Evolutionary conservation across 2,329 filamentous ascomycete genomes (phyloP), one percentile per base, ranked within the genome.

Genomic region (Penicillium sp.): DNA sequence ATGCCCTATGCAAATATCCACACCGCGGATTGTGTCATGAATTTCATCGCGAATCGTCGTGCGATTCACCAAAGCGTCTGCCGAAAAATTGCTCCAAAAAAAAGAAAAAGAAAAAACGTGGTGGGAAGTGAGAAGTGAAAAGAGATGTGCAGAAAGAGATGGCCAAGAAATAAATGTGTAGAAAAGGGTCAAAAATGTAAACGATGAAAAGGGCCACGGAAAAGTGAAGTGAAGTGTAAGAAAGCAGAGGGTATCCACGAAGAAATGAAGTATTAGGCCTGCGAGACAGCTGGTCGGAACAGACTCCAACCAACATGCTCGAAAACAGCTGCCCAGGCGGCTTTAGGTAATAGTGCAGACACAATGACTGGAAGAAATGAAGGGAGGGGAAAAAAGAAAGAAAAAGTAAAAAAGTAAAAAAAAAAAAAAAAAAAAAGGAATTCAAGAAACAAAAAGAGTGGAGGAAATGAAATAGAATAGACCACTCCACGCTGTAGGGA

Each of bases 251-350:
- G 59, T 62, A 64, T 65, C 52, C 56, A 65, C 53, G 57, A 49
- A 66, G 65, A 63, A 61, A n/a, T 55, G 60, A 62, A 60, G 51
- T 47, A 59, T 56, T 56, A 64, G 59, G 58, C 60, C 66, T 54
- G 55, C 58, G 54, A 64, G 37, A 39, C 55, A 61, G 48, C n/a
- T 40, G 45, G 51, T 37, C 43, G 39, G 31, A 45, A 33, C 16
- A 24, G 16, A 16, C 14, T 23, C 48, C 39, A 31, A 36, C 49
- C 55, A 57, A 47, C 34, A 52, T 48, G 49, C 52, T 65, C 59
- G 57, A 55, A 52, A 58, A 58, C 26, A 59, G 62, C 62, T 64
- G 59, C 62, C 61, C 62, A 58, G 62, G 62, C 62, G 57, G 62
- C 61, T 64, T n/a, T n/a, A 13, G 45, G 40, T 36, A 56, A 52